Base-by-base conservation (phyloP, 2,329 filamentous ascomycete species). In the Tolypocladium capitatum region DNA sequence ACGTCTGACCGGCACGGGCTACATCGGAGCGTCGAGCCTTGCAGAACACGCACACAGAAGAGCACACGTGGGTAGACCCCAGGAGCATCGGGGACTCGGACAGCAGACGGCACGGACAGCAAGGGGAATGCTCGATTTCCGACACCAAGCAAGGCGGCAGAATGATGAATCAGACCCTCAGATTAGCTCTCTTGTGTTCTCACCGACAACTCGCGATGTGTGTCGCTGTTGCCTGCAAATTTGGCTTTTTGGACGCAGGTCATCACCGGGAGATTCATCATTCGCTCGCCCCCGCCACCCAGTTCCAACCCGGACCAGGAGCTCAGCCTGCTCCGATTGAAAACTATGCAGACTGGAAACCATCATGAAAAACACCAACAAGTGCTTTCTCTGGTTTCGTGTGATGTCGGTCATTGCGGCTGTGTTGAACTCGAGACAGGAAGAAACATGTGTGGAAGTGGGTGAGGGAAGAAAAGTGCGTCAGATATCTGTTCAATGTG, bases 101-200 rank as follows among this genome's bases (percentile, higher is more conserved):
- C 32, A 34, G 16, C n/a, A n/a, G 32, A 34, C 24, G 4, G 21
- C 21, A 27, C 7, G n/a, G n/a, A 13, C 13, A 21, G 21, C 7
- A 27, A 27, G 14, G 14, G 24, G 8, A 30, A 30, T 4, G n/a
- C 13, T 27, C 38, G 9, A 8, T 18, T 41, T 6, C 24, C 5
- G 36, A 14, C 24, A 18, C 24, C 6, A 18, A 11, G n/a, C 16
- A 28, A 27, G 11, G 32, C 21, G n/a, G 9, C 14, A 30, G 20
- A 33, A 48, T 52, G 48, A 48, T 53, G 52, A 44, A 51, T 46
- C 27, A 55, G 58, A 58, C 71, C 71, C 72, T 74, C 72, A 74
- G 71, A 74, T 74, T 72, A 74, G 72, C 71, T 74, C 71, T 74
- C 72, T 69, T 64, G 57, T 62, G 70, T 74, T 74, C 72, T 73